Conservation (phyloP, 164 flowering plant genomes). For the Vitis vinifera region ASM3070453v1 NC_081811.1:26271501-26272000, state of each 20-base stretch:
- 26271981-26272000: constrained; percentile 11
- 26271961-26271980: constrained; percentile 3
- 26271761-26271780: not conserved
- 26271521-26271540: constrained; percentile 29
- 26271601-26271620: constrained; percentile 18
- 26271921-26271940: constrained; percentile 6
- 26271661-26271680: constrained; percentile 20
- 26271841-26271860: constrained; percentile 15
- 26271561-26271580: constrained; percentile 62
- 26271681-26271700: constrained; percentile 12
- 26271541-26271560: constrained; percentile 93
- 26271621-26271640: constrained; percentile 46
- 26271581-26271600: constrained; percentile 52
- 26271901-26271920: not conserved
- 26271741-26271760: constrained; percentile 12
- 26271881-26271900: not conserved
- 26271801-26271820: not conserved
- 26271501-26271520: constrained; percentile 5
- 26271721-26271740: constrained; percentile 1
- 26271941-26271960: constrained; percentile 8
- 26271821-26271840: not conserved
- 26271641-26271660: constrained; percentile 23
- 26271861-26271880: not conserved
- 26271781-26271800: not conserved
- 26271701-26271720: not conserved